Evolutionary conservation across 2,329 filamentous ascomycete genomes (phyloP).

Genomic region (Sclerotinia sclerotiorum): DNA sequence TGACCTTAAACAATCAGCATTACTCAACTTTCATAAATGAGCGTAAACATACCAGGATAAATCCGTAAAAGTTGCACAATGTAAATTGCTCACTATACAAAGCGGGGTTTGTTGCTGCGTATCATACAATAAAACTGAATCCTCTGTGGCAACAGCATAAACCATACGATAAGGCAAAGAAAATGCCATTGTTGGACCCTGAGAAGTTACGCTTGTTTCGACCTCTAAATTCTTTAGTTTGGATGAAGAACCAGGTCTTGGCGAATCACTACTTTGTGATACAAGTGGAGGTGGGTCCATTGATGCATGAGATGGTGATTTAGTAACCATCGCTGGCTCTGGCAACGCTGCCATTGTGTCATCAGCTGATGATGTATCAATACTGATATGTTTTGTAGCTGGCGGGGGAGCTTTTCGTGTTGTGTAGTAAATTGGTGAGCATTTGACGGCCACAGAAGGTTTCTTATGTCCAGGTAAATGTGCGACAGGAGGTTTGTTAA

Average conservation of each 20-base stretch:
- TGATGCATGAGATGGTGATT: constrained; percentile 56
- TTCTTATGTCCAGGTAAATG: constrained; percentile 98
- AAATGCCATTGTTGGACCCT: constrained; percentile 71
- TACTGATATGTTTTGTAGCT: constrained; percentile 87
- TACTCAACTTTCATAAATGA: background rate
- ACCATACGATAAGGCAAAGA: constrained; percentile 88
- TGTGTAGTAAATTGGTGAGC: constrained; percentile 86
- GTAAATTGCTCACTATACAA: constrained; percentile 92
- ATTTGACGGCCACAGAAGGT: constrained; percentile 91
- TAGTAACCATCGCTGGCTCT: constrained; percentile 65
- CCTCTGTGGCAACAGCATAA: constrained; percentile 95
- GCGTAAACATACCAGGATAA: constrained; percentile 74
- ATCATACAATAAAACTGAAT: constrained; percentile 92
- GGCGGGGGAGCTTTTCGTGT: constrained; percentile 65
- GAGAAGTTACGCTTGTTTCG: constrained; percentile 51
- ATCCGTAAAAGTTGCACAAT: constrained; percentile 97
- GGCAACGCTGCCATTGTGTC: constrained; percentile 81
- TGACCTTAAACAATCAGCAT: constrained; percentile 53
- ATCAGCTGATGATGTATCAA: constrained; percentile 87
- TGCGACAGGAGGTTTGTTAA: constrained; percentile 94
- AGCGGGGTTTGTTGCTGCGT: constrained; percentile 94
- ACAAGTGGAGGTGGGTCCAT: constrained; percentile 79
- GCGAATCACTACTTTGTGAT: constrained; percentile 49
- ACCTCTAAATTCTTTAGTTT: constrained; percentile 41
- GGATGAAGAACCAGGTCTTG: constrained; percentile 46